Evolutionary conservation across 75 land plant genomes (phyloP).

Genomic region (Pinus taeda): DNA sequence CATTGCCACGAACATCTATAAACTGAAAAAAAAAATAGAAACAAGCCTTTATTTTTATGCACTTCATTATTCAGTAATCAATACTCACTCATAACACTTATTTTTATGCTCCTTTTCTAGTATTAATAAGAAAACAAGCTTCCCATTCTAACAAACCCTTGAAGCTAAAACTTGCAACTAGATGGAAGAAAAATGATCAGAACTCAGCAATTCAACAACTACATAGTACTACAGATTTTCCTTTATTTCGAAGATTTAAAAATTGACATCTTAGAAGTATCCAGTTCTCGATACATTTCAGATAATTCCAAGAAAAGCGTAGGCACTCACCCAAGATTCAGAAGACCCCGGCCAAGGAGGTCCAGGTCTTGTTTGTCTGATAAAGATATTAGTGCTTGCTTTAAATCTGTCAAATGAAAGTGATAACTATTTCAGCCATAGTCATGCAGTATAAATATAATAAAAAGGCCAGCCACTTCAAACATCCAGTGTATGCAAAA

Average conservation of each 20-base stretch:
- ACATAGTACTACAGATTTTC: background rate
- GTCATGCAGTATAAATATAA: too few species aligned
- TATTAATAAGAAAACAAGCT: background rate
- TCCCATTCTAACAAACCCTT: background rate
- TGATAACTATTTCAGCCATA: too few species aligned
- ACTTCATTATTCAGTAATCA: background rate
- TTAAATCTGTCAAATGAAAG: conserved; percentile 22
- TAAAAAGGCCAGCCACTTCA: too few species aligned
- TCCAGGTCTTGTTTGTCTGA: conserved; percentile 83
- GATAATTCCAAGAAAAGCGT: background rate
- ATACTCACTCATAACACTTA: background rate
- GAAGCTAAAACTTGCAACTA: background rate
- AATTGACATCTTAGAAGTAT: background rate
- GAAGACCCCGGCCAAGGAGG: conserved; percentile 72
- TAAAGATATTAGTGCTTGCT: conserved; percentile 86
- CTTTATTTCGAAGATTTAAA: background rate
- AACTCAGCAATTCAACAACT: background rate
- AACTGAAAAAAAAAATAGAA: too few species aligned
- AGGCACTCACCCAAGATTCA: conserved; percentile 58
- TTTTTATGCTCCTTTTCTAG: background rate
- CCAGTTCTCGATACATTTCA: too few species aligned
- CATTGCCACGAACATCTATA: background rate
- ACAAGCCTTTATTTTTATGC: too few species aligned
- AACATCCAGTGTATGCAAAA: too few species aligned
- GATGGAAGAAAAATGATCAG: background rate